Conservation (phyloP, 768 basidiomycete species). For the Macrolepiota dolichaula region DNA sequence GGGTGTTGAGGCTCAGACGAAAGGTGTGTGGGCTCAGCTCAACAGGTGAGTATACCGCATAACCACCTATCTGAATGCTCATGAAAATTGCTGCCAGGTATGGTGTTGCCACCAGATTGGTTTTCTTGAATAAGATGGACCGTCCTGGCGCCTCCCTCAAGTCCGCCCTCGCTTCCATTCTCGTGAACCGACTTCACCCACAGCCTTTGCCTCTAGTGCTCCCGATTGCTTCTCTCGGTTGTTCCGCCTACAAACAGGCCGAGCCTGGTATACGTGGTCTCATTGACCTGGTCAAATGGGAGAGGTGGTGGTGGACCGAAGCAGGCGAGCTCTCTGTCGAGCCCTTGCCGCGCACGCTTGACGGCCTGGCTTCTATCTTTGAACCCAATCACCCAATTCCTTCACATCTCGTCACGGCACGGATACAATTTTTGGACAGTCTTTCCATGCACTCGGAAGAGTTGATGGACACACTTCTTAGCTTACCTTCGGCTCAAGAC, state of each 20-base stretch:
- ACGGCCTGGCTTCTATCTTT: constrained; percentile 42
- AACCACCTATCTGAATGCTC: constrained; percentile 2
- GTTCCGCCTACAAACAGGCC: constrained; percentile 59
- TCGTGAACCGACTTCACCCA: constrained; percentile 72
- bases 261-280: constrained; percentile 86
- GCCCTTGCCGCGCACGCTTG: constrained; percentile 49
- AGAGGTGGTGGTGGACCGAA: constrained; percentile 71
- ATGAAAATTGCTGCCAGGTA: constrained; percentile 45
- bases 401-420: constrained; percentile 61
- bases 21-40: constrained; percentile 84
- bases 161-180: constrained; percentile 66
- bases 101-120: constrained; percentile 69
- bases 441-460: constrained; percentile 79
- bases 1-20: constrained; percentile 88
- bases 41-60: constrained; percentile 62
- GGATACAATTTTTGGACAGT: constrained; percentile 70
- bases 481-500: constrained; percentile 50
- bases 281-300: constrained; percentile 82
- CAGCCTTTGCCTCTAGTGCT: constrained; percentile 68
- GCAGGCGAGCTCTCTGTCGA: constrained; percentile 41
- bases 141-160: constrained; percentile 81
- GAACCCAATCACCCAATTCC: constrained; percentile 64
- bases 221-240: constrained; percentile 76
- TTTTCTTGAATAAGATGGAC: constrained; percentile 88
- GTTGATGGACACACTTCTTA: constrained; percentile 71